phyloP scores from a whole-genome alignment of 345 rosid species.

The Acer saccharum region DNA sequence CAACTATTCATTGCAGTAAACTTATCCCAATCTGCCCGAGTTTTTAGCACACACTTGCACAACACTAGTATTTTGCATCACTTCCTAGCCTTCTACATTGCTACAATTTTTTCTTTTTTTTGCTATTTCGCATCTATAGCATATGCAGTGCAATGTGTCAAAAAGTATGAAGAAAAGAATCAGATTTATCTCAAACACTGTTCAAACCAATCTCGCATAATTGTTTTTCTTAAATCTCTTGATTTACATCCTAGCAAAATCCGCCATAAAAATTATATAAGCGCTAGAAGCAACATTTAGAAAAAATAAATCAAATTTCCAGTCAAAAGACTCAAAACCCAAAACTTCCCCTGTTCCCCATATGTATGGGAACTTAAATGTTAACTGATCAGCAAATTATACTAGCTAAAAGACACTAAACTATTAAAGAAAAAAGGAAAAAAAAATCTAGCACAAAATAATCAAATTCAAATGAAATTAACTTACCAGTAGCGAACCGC shows the following conservation, averaged over 20 bases:
- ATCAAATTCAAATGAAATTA: neutral
- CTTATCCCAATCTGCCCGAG: neutral
- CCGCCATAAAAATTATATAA: neutral
- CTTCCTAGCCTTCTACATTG: constrained; percentile 1
- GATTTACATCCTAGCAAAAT: neutral
- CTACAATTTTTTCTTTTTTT: neutral
- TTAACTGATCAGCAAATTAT: neutral
- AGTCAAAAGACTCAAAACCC: neutral
- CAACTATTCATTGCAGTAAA: neutral
- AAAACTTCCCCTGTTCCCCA: neutral
- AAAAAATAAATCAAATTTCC: neutral
- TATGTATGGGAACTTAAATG: neutral
- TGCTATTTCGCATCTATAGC: neutral
- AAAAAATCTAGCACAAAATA: constrained; percentile 1
- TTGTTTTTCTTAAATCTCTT: neutral
- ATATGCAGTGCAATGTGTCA: neutral
- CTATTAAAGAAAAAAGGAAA: neutral
- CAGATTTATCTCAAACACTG: constrained; percentile 8
- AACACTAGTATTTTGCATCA: neutral
- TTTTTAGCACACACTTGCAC: neutral
- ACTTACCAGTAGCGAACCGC: constrained; percentile 88
- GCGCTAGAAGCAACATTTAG: neutral
- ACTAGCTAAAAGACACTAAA: neutral
- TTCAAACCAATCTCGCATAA: neutral
- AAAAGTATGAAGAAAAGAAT: constrained; percentile 15